These are phyloP conservation scores for Phaffia tasmanica DNA, from an alignment of 768 basidiomycete genomes.

Conservation along the genomic window DNA sequence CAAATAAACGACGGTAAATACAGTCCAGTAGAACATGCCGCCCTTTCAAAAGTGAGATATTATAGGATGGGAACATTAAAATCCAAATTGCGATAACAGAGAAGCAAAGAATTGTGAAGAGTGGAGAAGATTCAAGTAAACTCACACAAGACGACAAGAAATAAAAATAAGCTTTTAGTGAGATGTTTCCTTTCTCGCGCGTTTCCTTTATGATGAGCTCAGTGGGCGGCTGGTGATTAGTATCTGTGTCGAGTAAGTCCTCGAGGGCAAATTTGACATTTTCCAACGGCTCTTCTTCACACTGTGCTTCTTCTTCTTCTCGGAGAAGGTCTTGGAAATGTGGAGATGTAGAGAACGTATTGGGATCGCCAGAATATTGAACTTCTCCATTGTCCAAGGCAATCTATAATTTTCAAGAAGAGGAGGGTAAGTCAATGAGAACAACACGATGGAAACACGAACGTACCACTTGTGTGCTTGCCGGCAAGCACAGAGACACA, in stretches of 20 bases:
- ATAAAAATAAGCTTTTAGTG: background rate
- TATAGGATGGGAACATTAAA: background rate
- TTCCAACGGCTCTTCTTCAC: slow-evolving; percentile 25
- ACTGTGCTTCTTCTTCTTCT: background rate
- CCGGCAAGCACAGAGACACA: slow-evolving; percentile 33
- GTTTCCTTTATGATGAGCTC: slow-evolving; percentile 51
- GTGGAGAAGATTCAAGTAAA: too few species aligned
- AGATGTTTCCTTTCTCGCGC: slow-evolving; percentile 7
- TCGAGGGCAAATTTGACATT: slow-evolving; percentile 42
- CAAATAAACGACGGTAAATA: slow-evolving; percentile 29
- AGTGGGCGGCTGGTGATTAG: slow-evolving; percentile 72
- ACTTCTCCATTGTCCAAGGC: slow-evolving; percentile 11
- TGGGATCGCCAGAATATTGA: background rate
- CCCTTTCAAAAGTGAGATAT: slow-evolving; percentile 22
- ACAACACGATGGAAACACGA: background rate
- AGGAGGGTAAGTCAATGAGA: background rate
- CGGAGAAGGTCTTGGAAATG: background rate
- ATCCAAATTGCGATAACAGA: background rate
- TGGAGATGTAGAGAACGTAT: background rate
- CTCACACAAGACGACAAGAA: slow-evolving; percentile 15
- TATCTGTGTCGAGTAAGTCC: slow-evolving; percentile 54
- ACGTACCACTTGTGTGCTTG: slow-evolving; percentile 30
- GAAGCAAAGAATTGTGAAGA: background rate
- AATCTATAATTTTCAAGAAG: background rate
- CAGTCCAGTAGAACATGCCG: slow-evolving; percentile 31